phyloP scores from a whole-genome alignment of 768 basidiomycete genomes.

The Mycena belliarum region DNA sequence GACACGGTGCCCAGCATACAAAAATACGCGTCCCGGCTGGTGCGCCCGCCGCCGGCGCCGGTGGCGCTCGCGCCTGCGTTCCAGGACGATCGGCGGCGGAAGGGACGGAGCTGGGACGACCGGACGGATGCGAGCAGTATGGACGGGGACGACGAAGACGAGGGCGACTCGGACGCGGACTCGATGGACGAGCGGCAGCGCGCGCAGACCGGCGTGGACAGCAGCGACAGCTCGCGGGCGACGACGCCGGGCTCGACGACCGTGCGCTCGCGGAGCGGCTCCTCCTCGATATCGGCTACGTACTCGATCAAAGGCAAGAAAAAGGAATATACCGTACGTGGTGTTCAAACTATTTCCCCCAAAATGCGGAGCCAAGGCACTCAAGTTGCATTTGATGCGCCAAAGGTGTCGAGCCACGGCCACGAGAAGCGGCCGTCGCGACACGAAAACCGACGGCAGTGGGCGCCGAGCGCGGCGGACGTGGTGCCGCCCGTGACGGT shows the following conservation, averaged over 20 bases:
- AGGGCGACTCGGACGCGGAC: conserved; percentile 61
- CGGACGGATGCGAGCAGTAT: conserved; percentile 68
- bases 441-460: conserved; percentile 10
- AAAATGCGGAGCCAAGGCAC: conserved; percentile 57
- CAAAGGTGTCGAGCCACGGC: conserved; percentile 24
- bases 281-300: conserved; percentile 35
- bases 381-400: conserved; percentile 49
- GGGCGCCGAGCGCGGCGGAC: conserved; percentile 10
- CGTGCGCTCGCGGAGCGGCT: conserved; percentile 22
- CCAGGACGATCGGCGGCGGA: conserved; percentile 44
- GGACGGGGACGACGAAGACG: conserved; percentile 83
- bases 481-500: conserved; percentile 17
- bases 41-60: conserved; percentile 47
- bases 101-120: conserved; percentile 48
- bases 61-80: conserved; percentile 49
- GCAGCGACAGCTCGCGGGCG: conserved; percentile 33
- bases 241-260: conserved; percentile 27
- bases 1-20: conserved; percentile 81
- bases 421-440: conserved; percentile 25
- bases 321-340: conserved; percentile 63
- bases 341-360: conserved; percentile 67
- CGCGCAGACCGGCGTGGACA: conserved; percentile 29
- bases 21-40: conserved; percentile 65
- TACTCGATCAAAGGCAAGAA: conserved; percentile 41
- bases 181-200: conserved; percentile 35